Evolutionary conservation across 2,329 filamentous ascomycete genomes (phyloP), one percentile per base, ranked within the genome.

Genomic region (Chalaropsis ovoidea): DNA sequence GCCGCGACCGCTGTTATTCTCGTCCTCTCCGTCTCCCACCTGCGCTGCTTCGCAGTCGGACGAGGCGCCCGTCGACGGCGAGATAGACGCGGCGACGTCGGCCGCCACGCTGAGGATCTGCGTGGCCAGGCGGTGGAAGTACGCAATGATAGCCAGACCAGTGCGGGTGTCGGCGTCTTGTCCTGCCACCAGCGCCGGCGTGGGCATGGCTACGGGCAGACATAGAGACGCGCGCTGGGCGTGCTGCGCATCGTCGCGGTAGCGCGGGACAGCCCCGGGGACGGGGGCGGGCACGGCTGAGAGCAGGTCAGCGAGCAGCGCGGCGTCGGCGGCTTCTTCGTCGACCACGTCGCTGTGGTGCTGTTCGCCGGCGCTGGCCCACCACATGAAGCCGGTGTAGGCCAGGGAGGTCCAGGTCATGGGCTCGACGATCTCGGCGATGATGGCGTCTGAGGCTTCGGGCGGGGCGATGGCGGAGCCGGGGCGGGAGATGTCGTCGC

Each of bases 361-460:
- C 73, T 87, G 83, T 75, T 94, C 89, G 67, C 89, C 89, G 0
- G 89, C 88, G 17, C 86, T 90, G 1, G 89, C 89, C 89, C 90
- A 94, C 89, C 89, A 94, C 82, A 93, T 90, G 77, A 93, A 92
- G 27, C 87, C 86, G 65, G 83, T 84, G 75, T 93, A 94, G 4
- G 89, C 89, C 31, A 93, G 81, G 0, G 87, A 85, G 0, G 87
- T 80, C 89, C 86, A 88, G 52, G 81, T 86, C 49, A 81, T 73
- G 1, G 85, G 85, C 71, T 88, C 85, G 35, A 86, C 77, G 54
- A 86, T 77, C 64, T 76, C 74, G 66, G 86, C 82, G 27, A 81
- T 76, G 7, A 77, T 77, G 43, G 82, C 78, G 61, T 80, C 79
- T 10, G 75, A 73, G 31, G 70, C 65, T 4, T 69, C 68, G 3